A percentile compares a stretch with the other conserved stretches of the same genome.
phyloP scores from a whole-genome alignment of 1,284 basidiomycete genomes.

The Pseudozyma sp. region DNA sequence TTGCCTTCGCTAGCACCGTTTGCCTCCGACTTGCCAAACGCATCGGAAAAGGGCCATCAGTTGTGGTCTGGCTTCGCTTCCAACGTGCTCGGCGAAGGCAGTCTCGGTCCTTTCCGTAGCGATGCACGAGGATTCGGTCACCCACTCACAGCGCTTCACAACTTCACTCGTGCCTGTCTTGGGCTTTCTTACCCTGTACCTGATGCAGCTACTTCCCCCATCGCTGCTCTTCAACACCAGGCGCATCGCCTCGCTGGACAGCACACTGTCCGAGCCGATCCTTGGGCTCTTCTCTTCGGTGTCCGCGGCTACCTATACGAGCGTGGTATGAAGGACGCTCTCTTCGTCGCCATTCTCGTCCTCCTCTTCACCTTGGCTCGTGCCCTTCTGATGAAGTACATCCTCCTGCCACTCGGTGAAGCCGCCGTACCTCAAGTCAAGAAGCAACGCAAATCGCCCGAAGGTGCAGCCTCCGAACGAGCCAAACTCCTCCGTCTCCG shows the following conservation, averaged over 20 bases:
- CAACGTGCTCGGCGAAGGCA: conserved; percentile 26
- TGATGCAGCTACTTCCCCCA: conserved; percentile 29
- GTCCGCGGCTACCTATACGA: conserved; percentile 48
- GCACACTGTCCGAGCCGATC: conserved; percentile 15
- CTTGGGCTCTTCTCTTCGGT: conserved; percentile 47
- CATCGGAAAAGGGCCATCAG: conserved; percentile 42
- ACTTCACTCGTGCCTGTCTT: conserved; percentile 55
- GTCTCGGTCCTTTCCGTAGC: conserved; percentile 56
- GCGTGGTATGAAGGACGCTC: conserved; percentile 52
- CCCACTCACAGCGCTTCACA: conserved; percentile 59
- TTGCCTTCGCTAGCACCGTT: conserved; percentile 53
- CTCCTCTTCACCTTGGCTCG: conserved; percentile 58
- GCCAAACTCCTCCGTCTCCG: conserved; percentile 59
- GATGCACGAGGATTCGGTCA: conserved; percentile 61
- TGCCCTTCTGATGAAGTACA: conserved; percentile 49
- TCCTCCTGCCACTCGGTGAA: conserved; percentile 58
- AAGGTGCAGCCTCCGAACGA: conserved; percentile 22
- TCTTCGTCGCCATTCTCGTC: conserved; percentile 59
- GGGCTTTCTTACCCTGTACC: conserved; percentile 55
- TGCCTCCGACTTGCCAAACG: conserved; percentile 57
- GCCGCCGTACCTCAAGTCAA: conserved; percentile 28
- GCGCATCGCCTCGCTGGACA: conserved; percentile 13
- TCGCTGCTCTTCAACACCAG: conserved; percentile 33
- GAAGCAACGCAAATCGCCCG: conserved; percentile 29
- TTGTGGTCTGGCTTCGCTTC: conserved; percentile 30